Evolutionary conservation across 441 rosid genomes (phyloP), one percentile per base, ranked within the genome.

Genomic region (Brassica hybrid): DNA sequence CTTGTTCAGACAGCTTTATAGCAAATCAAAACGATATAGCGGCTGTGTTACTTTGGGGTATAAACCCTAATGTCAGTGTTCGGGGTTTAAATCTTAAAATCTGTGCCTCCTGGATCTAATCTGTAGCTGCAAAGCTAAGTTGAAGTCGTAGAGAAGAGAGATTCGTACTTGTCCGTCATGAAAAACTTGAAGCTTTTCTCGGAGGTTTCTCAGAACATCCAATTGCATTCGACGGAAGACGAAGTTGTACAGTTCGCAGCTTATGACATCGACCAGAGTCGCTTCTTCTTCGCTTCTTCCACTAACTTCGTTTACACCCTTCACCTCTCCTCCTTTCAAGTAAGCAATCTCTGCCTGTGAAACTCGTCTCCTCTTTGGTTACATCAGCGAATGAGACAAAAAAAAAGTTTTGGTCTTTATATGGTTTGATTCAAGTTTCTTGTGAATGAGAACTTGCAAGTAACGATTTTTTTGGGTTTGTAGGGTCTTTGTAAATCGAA

Each of bases 271-370:
- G 97, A 92, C 72, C 85, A 91, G 43, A 88, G 91, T 76, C 95
- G 97, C 48, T 70, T 93, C 63, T 90, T 93, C 86, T 88, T 95
- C 78, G 95, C 88, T 32, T 86, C 98, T 58, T 90, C 97, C 16
- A 72, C 85, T 43, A 89, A 90, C 70, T 68, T 78, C 78, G 76
- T 93, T 19, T 92, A 92, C 88, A 54, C 88, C n/a, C 67, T 86
- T 71, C 85, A 82, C 11, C 87, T 91, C 63, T 91, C 92, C 27
- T 87, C 86, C 19, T 86, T 93, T 67, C 90, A 86, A 65, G 98
- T 91, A 84, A 72, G 80, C 32, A 73, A 63, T 23, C 36, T 11
- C 30, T 76, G 5, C 52, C 77, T 70, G 0, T 48, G 25, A 62
- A 36, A 38, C 57, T 60, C 7, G 58, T 66, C 60, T 21, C 23